phyloP scores from a whole-genome alignment of 257 asterid genomes.

The Solanum rostratum region DNA sequence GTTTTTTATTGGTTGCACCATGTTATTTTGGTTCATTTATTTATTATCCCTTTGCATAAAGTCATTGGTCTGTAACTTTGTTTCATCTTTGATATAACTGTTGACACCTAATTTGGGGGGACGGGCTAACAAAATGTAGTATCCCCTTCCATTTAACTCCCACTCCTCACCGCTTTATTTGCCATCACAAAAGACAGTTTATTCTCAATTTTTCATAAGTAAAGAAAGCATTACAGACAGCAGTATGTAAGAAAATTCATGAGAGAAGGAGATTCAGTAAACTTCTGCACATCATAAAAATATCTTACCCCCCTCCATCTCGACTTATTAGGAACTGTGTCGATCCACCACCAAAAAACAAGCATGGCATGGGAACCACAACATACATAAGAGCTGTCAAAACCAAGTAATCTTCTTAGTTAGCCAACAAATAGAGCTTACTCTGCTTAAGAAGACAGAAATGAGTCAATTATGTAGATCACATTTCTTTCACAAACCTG shows the following conservation, averaged over 20 bases:
- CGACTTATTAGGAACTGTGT: slow-evolving; percentile 86
- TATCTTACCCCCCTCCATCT: slow-evolving; percentile 92
- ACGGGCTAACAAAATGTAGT: background rate
- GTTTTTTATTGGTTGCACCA: too few relatives aligned
- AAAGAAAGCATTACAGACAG: background rate
- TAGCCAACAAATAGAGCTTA: background rate
- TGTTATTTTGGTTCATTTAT: too few relatives aligned
- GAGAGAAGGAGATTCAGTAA: background rate
- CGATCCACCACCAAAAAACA: slow-evolving; percentile 95
- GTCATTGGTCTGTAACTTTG: too few relatives aligned
- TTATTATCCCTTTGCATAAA: too few relatives aligned
- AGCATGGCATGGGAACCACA: slow-evolving; percentile 94
- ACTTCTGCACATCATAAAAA: background rate
- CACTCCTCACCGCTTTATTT: background rate
- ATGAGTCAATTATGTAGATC: background rate
- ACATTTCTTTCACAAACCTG: slow-evolving; percentile 42
- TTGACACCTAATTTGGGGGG: too few relatives aligned
- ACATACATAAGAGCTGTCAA: slow-evolving; percentile 93
- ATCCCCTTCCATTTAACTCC: background rate
- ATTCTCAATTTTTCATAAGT: background rate
- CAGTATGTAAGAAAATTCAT: background rate
- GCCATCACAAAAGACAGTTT: background rate
- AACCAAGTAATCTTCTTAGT: background rate
- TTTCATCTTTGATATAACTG: too few relatives aligned
- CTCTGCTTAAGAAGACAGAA: background rate